phyloP scores from a whole-genome alignment of 306 rosid genomes.

The Fragaria ananassa region DNA sequence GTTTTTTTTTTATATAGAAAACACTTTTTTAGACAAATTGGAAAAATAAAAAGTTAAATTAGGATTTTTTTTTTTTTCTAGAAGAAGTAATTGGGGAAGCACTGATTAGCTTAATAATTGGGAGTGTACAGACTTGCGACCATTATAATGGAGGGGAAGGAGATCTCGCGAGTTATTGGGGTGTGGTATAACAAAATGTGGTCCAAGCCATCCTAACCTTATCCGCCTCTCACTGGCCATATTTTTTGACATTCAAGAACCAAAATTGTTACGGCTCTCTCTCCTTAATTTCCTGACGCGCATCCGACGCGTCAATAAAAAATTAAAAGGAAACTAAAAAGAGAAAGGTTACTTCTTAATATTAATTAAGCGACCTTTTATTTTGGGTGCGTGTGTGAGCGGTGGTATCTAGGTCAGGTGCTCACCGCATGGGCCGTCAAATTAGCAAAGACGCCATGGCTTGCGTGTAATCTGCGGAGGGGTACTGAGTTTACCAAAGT shows the following conservation, averaged over 20 bases:
- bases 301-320: background rate
- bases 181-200: background rate
- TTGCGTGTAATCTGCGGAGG: background rate
- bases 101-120: too few species aligned
- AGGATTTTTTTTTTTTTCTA: too few species aligned
- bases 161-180: background rate
- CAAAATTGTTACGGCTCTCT: background rate
- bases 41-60: too few species aligned
- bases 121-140: too few species aligned
- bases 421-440: conserved; percentile 11
- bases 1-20: too few species aligned
- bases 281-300: background rate
- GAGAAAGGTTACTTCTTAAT: background rate
- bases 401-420: conserved; percentile 25
- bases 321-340: background rate
- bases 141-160: background rate
- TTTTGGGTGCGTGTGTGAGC: background rate
- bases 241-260: too few species aligned
- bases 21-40: too few species aligned
- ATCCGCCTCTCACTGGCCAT: background rate
- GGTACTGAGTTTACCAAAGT: background rate
- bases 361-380: too few species aligned
- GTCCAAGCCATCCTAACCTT: background rate
- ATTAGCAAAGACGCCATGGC: conserved; percentile 3
- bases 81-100: too few species aligned